A percentile compares a stretch with the other conserved stretches of the same genome.
These are phyloP conservation scores for Stachybotrys chartarum DNA, from an alignment of 2,329 filamentous ascomycete species.

Conservation along the genomic window DNA sequence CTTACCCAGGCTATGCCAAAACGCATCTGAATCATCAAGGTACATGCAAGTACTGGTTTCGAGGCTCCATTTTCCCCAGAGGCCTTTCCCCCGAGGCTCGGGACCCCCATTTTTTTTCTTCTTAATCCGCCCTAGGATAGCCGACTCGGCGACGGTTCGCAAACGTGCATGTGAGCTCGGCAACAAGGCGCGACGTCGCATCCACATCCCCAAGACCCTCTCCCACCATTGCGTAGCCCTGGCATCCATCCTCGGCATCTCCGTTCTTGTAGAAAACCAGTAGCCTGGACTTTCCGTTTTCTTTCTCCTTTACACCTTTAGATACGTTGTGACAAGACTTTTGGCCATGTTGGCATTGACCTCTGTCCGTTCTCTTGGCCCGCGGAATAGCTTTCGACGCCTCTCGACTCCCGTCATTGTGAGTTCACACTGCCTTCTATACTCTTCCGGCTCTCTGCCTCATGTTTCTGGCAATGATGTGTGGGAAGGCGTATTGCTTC, in stretches of 20 bases:
- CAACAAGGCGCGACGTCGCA: background rate
- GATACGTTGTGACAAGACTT: background rate
- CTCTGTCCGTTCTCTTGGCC: conserved; percentile 1
- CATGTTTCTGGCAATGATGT: no score
- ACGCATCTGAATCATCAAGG: no score
- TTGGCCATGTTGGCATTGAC: conserved; percentile 1
- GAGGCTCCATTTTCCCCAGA: background rate
- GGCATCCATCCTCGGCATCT: background rate
- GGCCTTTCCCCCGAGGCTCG: background rate
- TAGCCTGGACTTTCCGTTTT: background rate
- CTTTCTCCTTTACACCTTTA: background rate
- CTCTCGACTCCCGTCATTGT: background rate
- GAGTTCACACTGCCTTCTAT: background rate
- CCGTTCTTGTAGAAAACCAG: background rate
- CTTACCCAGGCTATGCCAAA: no score
- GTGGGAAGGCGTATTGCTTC: no score
- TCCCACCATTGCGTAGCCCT: background rate
- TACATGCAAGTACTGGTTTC: no score
- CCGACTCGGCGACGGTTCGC: background rate
- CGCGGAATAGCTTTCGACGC: background rate
- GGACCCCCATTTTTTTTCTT: background rate
- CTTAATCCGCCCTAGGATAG: background rate
- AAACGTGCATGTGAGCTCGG: background rate
- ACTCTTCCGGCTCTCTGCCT: background rate
- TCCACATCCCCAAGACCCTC: background rate